These are phyloP conservation scores for Coniferiporia sulphurascens DNA, from an alignment of 1,284 basidiomycete species.

Conservation along the genomic window DNA sequence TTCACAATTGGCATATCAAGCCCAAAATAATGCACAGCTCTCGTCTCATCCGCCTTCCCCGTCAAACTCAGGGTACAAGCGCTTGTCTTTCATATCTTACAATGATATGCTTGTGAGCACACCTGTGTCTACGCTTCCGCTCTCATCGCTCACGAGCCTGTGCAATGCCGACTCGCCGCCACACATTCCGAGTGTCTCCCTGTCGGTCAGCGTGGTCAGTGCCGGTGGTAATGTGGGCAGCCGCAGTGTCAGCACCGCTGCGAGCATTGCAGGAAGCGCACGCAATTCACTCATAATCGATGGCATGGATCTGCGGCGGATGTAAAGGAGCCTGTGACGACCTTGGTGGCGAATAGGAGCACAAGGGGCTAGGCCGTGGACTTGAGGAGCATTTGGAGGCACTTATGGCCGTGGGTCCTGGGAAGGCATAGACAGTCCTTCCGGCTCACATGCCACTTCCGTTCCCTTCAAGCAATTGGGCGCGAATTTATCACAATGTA, in stretches of 20 bases:
- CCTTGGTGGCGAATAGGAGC: slow-evolving; percentile 75
- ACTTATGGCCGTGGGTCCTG: slow-evolving; percentile 29
- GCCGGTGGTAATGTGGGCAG: slow-evolving; percentile 2
- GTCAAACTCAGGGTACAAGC: slow-evolving; percentile 46
- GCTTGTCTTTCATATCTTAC: slow-evolving; percentile 83
- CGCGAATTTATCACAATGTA: no score
- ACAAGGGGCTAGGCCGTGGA: slow-evolving; percentile 75
- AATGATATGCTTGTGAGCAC: slow-evolving; percentile 76
- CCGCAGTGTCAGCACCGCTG: slow-evolving; percentile 6
- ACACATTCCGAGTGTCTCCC: slow-evolving; percentile 56
- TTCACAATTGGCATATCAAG: neutral
- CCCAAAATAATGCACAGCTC: slow-evolving; percentile 3
- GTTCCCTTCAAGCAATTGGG: no score
- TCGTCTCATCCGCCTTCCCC: slow-evolving; percentile 54
- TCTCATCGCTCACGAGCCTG: slow-evolving; percentile 65
- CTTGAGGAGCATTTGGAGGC: slow-evolving; percentile 75
- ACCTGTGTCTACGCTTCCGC: slow-evolving; percentile 63
- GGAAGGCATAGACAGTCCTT: slow-evolving; percentile 4
- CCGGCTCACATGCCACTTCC: neutral
- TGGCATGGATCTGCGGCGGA: slow-evolving; percentile 24
- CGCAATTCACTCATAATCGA: slow-evolving; percentile 16
- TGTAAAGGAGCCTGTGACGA: slow-evolving; percentile 43
- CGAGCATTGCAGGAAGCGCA: slow-evolving; percentile 13
- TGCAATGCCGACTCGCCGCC: slow-evolving; percentile 54
- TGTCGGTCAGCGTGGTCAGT: slow-evolving; percentile 21